Conservation (phyloP, 768 basidiomycete species). For the Phaeotremella skinneri region DNA sequence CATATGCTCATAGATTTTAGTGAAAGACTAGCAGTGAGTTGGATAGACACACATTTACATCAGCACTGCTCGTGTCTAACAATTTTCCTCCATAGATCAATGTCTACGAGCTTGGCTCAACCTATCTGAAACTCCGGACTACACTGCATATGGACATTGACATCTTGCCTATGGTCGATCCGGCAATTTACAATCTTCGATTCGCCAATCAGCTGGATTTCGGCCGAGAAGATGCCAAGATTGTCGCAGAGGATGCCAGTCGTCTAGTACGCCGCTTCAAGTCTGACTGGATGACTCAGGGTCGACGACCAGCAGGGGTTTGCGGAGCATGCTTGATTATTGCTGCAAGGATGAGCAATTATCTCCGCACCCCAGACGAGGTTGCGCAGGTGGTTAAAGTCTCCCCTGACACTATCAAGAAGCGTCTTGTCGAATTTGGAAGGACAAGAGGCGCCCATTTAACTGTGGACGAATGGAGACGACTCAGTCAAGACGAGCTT, state of each 20-base stretch:
- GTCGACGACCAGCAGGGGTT: conserved; percentile 92
- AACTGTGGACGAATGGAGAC: conserved; percentile 84
- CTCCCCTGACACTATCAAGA: conserved; percentile 89
- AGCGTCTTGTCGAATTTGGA: conserved; percentile 91
- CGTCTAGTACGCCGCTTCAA: conserved; percentile 91
- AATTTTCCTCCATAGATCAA: conserved; percentile 65
- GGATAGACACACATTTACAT: background rate
- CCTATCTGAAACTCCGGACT: conserved; percentile 85
- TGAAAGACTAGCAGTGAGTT: conserved; percentile 80
- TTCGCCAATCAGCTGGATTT: conserved; percentile 94
- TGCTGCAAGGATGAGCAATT: conserved; percentile 98
- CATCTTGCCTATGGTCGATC: conserved; percentile 74
- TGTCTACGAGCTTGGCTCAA: conserved; percentile 93
- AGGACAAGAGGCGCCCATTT: conserved; percentile 78
- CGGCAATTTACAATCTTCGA: conserved; percentile 92
- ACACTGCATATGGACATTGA: conserved; percentile 62
- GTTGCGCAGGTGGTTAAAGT: conserved; percentile 99
- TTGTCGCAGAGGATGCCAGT: conserved; percentile 75
- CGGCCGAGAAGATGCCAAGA: conserved; percentile 71
- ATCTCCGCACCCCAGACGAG: conserved; percentile 85
- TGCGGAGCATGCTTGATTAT: conserved; percentile 93
- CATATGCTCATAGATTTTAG: conserved; percentile 99
- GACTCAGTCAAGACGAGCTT: conserved; percentile 55
- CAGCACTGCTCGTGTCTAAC: background rate
- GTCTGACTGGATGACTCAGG: conserved; percentile 95